Conservation (phyloP, 805 yeast species). For the Starmerella kuoi region DNA sequence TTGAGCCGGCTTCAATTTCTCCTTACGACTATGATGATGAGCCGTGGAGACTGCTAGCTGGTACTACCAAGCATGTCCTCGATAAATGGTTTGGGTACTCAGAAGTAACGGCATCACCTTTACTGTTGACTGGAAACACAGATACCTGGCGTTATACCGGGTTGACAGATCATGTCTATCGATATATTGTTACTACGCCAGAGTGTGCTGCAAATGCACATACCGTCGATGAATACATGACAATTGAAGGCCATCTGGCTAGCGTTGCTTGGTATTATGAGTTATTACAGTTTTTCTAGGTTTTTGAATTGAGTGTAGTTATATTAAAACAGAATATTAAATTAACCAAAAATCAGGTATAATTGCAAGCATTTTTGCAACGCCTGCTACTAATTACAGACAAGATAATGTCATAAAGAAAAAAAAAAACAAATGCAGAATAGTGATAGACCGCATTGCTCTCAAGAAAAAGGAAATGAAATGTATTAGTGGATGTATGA, state of each 20-base stretch:
- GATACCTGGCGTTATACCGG: slow-evolving; percentile 58
- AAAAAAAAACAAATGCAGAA: no score
- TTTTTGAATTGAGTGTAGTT: neutral
- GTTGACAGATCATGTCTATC: slow-evolving; percentile 45
- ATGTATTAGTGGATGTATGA: no score
- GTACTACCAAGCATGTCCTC: slow-evolving; percentile 49
- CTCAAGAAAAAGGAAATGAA: no score
- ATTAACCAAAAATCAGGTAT: neutral
- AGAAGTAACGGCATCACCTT: slow-evolving; percentile 43
- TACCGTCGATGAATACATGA: slow-evolving; percentile 49
- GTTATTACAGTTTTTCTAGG: slow-evolving; percentile 16
- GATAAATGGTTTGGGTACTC: slow-evolving; percentile 30
- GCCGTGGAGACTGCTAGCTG: slow-evolving; percentile 46
- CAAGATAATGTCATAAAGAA: no score
- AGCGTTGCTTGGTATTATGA: slow-evolving; percentile 26
- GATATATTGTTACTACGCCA: slow-evolving; percentile 31
- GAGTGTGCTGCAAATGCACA: slow-evolving; percentile 30
- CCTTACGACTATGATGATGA: slow-evolving; percentile 31
- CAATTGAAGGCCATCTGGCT: slow-evolving; percentile 43
- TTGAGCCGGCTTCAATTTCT: slow-evolving; percentile 45
- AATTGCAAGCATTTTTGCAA: no score
- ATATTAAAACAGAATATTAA: neutral
- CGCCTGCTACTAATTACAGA: no score
- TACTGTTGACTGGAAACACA: slow-evolving; percentile 56
- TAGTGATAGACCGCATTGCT: no score